Conservation (phyloP, 345 rosid species). For the Eutrema heterophyllum region DNA sequence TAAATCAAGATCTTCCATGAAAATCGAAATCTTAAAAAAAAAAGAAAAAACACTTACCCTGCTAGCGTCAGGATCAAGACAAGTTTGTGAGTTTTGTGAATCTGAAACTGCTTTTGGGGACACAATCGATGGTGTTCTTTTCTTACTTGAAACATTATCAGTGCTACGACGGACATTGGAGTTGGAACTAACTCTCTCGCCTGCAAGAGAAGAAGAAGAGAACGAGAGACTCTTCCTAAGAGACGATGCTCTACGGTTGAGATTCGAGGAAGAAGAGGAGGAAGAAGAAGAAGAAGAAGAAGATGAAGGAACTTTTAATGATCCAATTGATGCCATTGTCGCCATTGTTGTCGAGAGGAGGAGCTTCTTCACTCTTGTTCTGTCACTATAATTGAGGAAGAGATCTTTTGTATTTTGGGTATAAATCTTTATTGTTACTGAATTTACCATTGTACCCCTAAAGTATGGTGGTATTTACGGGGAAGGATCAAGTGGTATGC, state of each 20-base stretch:
- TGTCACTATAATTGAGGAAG: not conserved
- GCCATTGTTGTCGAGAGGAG: constrained; percentile 37
- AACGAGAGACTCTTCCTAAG: constrained; percentile 37
- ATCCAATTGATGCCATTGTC: constrained; percentile 60
- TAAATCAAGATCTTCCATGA: not conserved
- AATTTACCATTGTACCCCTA: not conserved
- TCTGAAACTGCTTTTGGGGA: constrained; percentile 96
- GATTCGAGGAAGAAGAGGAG: constrained; percentile 5
- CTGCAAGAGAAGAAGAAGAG: constrained; percentile 55
- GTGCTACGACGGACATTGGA: not conserved
- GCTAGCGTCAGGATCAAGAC: constrained; percentile 99
- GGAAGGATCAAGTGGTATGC: too few relatives aligned
- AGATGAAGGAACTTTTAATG: constrained; percentile 32
- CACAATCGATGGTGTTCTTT: constrained; percentile 43
- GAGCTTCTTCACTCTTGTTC: not conserved
- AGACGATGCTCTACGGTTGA: not conserved
- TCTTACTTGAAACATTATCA: not conserved
- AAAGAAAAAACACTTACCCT: constrained; percentile 42
- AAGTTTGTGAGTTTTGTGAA: constrained; percentile 83
- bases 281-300: not conserved
- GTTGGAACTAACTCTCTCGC: constrained; percentile 39
- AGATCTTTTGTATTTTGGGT: constrained; percentile 2
- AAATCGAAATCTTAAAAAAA: not conserved
- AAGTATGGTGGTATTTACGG: too few relatives aligned
- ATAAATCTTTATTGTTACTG: not conserved